Conservation (phyloP, 306 rosid species). For the Sphenostylis stenocarpa region DNA sequence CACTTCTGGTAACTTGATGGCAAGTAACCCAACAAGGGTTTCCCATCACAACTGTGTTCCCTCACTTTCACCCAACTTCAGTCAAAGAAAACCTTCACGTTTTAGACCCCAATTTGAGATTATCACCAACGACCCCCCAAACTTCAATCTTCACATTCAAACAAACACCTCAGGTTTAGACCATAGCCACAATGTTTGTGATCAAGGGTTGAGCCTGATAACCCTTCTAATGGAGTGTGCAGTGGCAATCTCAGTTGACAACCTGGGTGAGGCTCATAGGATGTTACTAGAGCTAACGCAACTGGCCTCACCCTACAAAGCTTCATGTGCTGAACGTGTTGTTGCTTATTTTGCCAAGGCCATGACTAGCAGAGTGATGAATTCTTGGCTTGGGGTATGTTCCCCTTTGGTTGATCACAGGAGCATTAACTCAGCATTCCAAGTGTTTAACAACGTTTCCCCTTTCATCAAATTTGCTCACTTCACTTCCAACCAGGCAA, state of each 20-base stretch:
- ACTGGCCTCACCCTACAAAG: slow-evolving; percentile 69
- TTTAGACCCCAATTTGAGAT: slow-evolving; percentile 26
- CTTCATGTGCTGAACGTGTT: slow-evolving; percentile 76
- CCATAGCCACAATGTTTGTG: not conserved
- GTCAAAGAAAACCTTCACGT: slow-evolving; percentile 37
- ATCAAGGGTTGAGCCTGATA: slow-evolving; percentile 56
- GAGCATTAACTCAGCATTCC: slow-evolving; percentile 58
- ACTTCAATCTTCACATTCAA: slow-evolving; percentile 37
- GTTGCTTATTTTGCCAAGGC: slow-evolving; percentile 82
- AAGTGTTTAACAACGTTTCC: slow-evolving; percentile 67
- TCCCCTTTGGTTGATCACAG: slow-evolving; percentile 62
- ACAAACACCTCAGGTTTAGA: slow-evolving; percentile 28
- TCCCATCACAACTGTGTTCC: slow-evolving; percentile 34
- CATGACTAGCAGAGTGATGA: slow-evolving; percentile 72
- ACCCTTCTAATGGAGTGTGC: slow-evolving; percentile 77
- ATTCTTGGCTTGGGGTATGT: slow-evolving; percentile 63
- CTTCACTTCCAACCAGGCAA: slow-evolving; percentile 89
- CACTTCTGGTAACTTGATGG: slow-evolving; percentile 20
- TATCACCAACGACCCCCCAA: slow-evolving; percentile 30
- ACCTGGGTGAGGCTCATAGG: slow-evolving; percentile 65
- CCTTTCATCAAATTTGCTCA: slow-evolving; percentile 89
- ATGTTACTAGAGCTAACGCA: slow-evolving; percentile 73
- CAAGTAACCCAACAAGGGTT: slow-evolving; percentile 22
- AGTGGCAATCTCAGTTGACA: slow-evolving; percentile 78
- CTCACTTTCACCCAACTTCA: slow-evolving; percentile 24